Evolutionary conservation across 495 filamentous ascomycete genomes (phyloP), one percentile per base, ranked within the genome.

Genomic region (Penicillium waksmanii): DNA sequence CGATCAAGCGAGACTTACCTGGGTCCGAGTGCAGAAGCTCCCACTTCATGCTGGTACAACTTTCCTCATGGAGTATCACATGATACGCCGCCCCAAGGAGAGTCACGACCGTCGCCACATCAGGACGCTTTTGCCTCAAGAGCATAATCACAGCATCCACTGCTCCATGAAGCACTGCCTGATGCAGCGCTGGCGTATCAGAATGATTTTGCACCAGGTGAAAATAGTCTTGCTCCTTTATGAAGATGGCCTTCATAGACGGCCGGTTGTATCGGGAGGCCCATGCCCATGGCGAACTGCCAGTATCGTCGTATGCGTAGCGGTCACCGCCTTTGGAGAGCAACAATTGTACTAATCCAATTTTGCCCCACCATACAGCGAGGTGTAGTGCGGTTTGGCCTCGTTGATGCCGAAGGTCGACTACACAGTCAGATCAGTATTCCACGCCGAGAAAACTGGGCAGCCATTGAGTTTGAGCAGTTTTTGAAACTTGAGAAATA

Each of bases 291-390:
- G 34, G 50, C 19, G 60, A 62, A 42, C 43, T 13, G 51, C 60
- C 54, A 18, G 6, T 19, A 15, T 54, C 25, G 52, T 62, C 48
- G 35, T 57, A 12, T 23, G 40, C 7, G 49, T 62, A 3, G 35
- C 21, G 60, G 27, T 62, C 49, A 36, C 50, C 54, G 21, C 50
- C 51, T 33, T 42, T 36, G 23, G 27, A 50, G 3, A 63, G 52
- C 19, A 63, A 31, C 34, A 63, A 25, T 17, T 57, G 18, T 19
- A 47, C 56, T 17, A 58, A 46, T 23, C 51, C 55, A 55, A 63
- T 55, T 25, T 55, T 44, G 19, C 55, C 51, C 5, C n/a, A 43
- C 25, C 47, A 63, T 12, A 56, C 60, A 18, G 46, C 60, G 54
- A 44, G 31, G 35, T 63, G 38, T 21, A 63, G 51, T 51, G 51